These are phyloP conservation scores for Tilletia caries DNA, from an alignment of 1,284 basidiomycete genomes.

Conservation along the genomic window DNA sequence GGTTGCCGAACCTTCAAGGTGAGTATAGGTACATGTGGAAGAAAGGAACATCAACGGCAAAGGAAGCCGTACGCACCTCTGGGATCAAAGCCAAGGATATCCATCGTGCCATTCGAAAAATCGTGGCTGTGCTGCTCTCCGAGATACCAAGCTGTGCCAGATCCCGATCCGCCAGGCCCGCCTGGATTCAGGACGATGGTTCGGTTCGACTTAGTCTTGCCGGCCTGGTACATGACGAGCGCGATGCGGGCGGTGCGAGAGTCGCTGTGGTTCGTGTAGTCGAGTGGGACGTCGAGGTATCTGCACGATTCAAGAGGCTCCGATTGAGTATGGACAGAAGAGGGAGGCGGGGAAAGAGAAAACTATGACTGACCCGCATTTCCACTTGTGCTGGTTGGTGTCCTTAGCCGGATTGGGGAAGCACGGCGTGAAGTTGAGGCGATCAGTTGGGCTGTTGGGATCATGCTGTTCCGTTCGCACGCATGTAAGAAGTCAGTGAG, in stretches of 20 bases:
- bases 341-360: too few relatives aligned
- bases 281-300: conserved; percentile 31
- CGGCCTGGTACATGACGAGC: conserved; percentile 23
- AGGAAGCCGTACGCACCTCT: conserved; percentile 9
- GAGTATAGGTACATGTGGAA: too few relatives aligned
- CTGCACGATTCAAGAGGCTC: conserved; percentile 22
- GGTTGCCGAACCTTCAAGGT: too few relatives aligned
- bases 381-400: conserved; percentile 4
- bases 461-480: not conserved
- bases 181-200: conserved; percentile 29
- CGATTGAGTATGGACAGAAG: too few relatives aligned
- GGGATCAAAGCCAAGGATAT: conserved; percentile 32
- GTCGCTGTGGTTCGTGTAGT: conserved; percentile 29
- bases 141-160: conserved; percentile 19
- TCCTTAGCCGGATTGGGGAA: conserved; percentile 3
- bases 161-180: conserved; percentile 30
- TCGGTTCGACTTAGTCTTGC: conserved; percentile 14
- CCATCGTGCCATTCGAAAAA: conserved; percentile 22
- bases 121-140: conserved; percentile 5
- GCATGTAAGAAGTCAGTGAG: too few relatives aligned
- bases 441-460: not conserved
- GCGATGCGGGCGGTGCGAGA: conserved; percentile 19
- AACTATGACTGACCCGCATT: not conserved
- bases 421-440: conserved; percentile 6
- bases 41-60: too few relatives aligned